Base-by-base conservation (phyloP, 441 rosid species). In the Croton laevigatus region DNA sequence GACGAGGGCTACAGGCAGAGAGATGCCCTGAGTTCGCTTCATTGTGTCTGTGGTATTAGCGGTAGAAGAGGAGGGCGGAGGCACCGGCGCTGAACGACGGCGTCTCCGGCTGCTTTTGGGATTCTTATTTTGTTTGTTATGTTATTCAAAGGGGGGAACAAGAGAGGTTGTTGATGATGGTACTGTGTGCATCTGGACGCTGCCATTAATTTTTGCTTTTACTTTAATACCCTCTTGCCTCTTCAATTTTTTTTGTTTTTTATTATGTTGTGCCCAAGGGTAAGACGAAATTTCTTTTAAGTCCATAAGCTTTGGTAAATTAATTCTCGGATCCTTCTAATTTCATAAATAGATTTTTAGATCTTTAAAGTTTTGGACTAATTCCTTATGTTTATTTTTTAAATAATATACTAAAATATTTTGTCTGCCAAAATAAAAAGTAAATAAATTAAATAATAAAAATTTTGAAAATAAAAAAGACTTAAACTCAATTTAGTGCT, bases 51-150 rank as follows among this genome's bases (percentile, higher is more conserved):
- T 7, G 13, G 12, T 23, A 12, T 49, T 34, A 19, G 42, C 4
- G 16, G 17, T 4, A 14, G 20, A 20, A 45, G 32, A 1, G 40
- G 46, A 44, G 40, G 46, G 59, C 65, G 74, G 82, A 78, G 84
- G 81, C 89, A 87, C 89, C 92, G 84, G 88, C 90, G 88, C 77
- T 53, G 14, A 75, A 81, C 89, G 88, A 68, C 88, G 89, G 84
- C 88, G 93, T 77, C 86, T 82, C 94, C 87, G 69, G 71, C 5
- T 48, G 19, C 52, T 73, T 45, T 49, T 46, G 48, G 53, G 44
- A 10, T 60, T 36, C 27, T 62, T 73, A 70, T 4, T 55, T 16
- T 6, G 52, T 13, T 16, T 51, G 17, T n/a, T 4, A 6, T n/a
- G 4, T 8, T 8, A 4, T 52, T 8, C 20, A 3, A 52, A n/a